A percentile compares a stretch with the other conserved stretches of the same genome.
These are phyloP conservation scores for Strobilomyces confusus DNA, from an alignment of 768 basidiomycete species.

Conservation along the genomic window DNA sequence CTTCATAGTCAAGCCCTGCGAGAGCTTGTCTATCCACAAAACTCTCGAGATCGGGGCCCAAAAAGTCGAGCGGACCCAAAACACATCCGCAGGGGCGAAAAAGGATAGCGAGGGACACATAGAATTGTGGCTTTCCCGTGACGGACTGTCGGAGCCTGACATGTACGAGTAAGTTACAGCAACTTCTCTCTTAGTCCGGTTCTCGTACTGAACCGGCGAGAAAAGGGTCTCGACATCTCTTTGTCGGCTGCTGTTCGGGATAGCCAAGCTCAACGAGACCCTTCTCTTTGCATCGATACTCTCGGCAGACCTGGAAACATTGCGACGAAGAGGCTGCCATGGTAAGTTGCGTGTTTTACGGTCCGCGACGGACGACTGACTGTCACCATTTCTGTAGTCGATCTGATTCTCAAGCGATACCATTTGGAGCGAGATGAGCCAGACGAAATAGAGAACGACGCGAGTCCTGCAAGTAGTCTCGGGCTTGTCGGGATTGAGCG, in stretches of 20 bases:
- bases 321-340: not conserved
- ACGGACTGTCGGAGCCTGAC: not conserved
- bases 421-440: not conserved
- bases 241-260: constrained; percentile 1
- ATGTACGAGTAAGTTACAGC: not conserved
- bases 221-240: not conserved
- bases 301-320: not conserved
- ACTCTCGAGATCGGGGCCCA: not conserved
- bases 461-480: not conserved
- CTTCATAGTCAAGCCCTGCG: not conserved
- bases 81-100: not conserved
- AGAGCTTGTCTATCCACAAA: not conserved
- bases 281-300: not conserved
- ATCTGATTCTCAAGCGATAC: not conserved
- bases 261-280: not conserved
- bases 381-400: not conserved
- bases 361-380: not conserved
- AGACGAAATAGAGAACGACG: not conserved
- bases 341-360: not conserved
- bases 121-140: not conserved
- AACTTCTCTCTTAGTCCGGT: not conserved
- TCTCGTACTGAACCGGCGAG: not conserved
- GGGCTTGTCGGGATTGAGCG: constrained; percentile 39
- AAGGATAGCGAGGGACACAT: not conserved
- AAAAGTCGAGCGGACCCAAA: not conserved